phyloP scores from a whole-genome alignment of 257 asterid genomes.

The Solanum virginianum region DNA sequence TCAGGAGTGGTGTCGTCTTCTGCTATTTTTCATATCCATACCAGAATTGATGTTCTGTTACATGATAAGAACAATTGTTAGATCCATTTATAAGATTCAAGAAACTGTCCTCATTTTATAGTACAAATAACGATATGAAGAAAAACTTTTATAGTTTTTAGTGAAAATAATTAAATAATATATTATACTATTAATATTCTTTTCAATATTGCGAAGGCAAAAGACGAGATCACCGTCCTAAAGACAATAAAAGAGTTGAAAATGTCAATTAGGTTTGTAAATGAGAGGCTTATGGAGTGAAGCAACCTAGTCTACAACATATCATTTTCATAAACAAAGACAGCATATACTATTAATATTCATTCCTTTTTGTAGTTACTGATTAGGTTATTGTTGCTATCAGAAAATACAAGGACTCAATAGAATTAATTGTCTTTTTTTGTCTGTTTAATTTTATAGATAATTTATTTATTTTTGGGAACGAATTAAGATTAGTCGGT shows the following conservation, averaged over 20 bases:
- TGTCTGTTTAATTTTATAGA: not conserved
- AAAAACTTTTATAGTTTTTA: not conserved
- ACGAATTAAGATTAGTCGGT: not conserved
- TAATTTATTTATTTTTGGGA: not conserved
- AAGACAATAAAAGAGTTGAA: not conserved
- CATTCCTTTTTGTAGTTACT: not conserved
- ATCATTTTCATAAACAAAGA: not conserved
- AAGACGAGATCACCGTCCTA: not conserved
- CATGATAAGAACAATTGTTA: not conserved
- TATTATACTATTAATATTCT: too few species aligned
- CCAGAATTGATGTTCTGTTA: not conserved
- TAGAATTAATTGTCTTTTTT: too few species aligned
- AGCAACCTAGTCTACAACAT: not conserved
- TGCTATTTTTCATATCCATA: not conserved
- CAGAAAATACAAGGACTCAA: not conserved
- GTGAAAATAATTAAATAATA: too few species aligned
- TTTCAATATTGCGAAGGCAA: too few species aligned
- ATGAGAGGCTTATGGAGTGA: not conserved
- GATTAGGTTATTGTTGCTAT: not conserved
- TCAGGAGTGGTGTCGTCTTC: not conserved
- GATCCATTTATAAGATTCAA: not conserved
- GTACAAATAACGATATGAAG: not conserved
- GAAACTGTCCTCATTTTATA: not conserved
- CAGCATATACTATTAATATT: not conserved
- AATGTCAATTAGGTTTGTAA: not conserved